These are phyloP conservation scores for Calonectria pseudoreteaudii DNA, from an alignment of 2,329 filamentous ascomycete species.

Conservation along the genomic window DNA sequence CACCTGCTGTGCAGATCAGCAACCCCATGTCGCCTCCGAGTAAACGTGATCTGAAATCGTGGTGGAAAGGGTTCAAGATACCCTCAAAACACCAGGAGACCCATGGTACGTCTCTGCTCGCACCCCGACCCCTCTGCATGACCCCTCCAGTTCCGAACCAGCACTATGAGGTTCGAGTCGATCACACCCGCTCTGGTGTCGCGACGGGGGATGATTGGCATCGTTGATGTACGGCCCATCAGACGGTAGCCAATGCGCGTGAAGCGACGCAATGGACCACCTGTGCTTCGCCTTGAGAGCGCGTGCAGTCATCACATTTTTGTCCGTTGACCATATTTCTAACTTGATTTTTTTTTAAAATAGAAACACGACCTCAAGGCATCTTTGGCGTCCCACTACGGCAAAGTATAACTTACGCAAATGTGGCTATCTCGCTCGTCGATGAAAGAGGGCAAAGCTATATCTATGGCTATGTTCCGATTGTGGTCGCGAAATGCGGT, in stretches of 20 bases:
- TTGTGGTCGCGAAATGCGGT: constrained; percentile 97
- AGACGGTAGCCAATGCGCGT: constrained; percentile 9
- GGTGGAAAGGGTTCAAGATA: constrained; percentile 97
- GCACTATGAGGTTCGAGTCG: neutral
- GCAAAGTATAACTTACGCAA: constrained; percentile 96
- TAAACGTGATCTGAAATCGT: constrained; percentile 90
- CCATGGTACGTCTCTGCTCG: constrained; percentile 57
- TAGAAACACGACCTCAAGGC: constrained; percentile 70
- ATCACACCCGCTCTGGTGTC: constrained; percentile 9
- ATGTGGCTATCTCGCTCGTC: constrained; percentile 95
- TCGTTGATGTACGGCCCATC: neutral
- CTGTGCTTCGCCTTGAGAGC: neutral
- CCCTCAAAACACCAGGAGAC: constrained; percentile 67
- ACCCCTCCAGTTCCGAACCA: neutral
- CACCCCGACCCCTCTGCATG: constrained; percentile 7
- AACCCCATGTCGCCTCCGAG: constrained; percentile 77
- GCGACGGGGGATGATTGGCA: neutral
- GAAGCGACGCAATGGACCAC: neutral
- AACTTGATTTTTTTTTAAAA: constrained; percentile 30
- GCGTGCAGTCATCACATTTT: neutral
- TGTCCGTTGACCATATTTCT: constrained; percentile 21
- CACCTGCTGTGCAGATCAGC: constrained; percentile 45
- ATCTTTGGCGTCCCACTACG: constrained; percentile 96
- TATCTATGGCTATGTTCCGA: constrained; percentile 98
- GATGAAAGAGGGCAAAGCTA: constrained; percentile 94